These are phyloP conservation scores for Neofusicoccum parvum DNA, from an alignment of 2,329 filamentous ascomycete genomes.

Conservation along the genomic window DNA sequence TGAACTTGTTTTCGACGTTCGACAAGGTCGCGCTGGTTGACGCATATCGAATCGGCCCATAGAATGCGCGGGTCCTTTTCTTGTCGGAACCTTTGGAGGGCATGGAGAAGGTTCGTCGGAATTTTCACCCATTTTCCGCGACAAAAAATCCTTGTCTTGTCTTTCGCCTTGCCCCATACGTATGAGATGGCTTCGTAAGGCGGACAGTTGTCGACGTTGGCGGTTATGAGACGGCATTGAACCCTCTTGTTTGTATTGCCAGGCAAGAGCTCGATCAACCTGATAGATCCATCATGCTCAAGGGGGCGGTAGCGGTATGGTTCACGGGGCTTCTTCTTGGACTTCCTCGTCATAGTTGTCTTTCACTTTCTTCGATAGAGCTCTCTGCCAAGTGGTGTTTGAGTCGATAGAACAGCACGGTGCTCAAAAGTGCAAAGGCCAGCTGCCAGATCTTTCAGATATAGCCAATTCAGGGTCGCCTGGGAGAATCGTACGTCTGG, in stretches of 20 bases:
- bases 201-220: not conserved
- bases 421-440: too few relatives aligned
- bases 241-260: not conserved
- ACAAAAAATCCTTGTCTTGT: constrained; percentile 22
- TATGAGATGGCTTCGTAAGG: constrained; percentile 33
- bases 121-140: constrained; percentile 25
- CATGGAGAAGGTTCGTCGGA: constrained; percentile 25
- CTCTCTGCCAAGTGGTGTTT: too few relatives aligned
- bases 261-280: not conserved
- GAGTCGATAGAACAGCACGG: too few relatives aligned
- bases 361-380: too few relatives aligned
- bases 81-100: constrained; percentile 26
- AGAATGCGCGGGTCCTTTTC: constrained; percentile 23
- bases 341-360: too few relatives aligned
- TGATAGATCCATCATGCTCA: not conserved
- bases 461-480: too few relatives aligned
- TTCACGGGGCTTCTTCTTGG: not conserved
- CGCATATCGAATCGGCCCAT: constrained; percentile 29
- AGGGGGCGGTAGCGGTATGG: not conserved
- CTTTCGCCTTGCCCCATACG: constrained; percentile 28
- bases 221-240: not conserved
- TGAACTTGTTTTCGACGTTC: constrained; percentile 30
- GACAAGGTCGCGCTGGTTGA: constrained; percentile 29
- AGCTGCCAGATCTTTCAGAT: too few relatives aligned
- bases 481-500: too few relatives aligned